phyloP scores from a whole-genome alignment of 257 asterid species.

The Solanum gandarillasii region DNA sequence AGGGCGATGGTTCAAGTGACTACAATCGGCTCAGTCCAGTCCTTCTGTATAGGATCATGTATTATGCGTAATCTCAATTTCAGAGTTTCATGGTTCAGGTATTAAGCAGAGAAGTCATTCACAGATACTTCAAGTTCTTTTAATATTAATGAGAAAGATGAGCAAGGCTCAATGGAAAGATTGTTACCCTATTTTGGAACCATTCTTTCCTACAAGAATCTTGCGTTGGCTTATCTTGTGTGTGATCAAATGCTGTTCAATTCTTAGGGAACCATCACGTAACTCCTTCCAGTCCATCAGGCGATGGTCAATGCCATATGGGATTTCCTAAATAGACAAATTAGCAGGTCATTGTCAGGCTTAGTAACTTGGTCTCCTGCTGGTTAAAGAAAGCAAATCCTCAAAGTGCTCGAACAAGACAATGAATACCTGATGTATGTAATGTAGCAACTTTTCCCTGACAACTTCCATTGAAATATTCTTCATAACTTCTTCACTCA shows the following conservation, averaged over 20 bases:
- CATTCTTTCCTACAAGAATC: conserved; percentile 82
- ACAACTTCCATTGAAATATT: conserved; percentile 83
- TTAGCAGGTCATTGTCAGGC: not conserved
- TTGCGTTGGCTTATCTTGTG: conserved; percentile 86
- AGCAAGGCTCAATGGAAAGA: not conserved
- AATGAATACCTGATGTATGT: conserved; percentile 77
- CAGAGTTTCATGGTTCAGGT: not conserved
- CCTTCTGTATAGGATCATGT: not conserved
- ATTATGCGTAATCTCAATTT: not conserved
- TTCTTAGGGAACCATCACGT: conserved; percentile 79
- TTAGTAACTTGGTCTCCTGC: not conserved
- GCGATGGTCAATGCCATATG: conserved; percentile 80
- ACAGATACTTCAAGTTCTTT: not conserved
- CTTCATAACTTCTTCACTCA: conserved; percentile 93
- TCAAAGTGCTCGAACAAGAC: not conserved
- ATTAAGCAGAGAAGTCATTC: not conserved
- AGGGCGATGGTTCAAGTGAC: not conserved
- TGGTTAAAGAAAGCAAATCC: not conserved
- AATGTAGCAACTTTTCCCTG: conserved; percentile 67
- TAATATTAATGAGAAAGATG: not conserved
- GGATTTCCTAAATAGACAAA: conserved; percentile 57
- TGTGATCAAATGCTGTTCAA: conserved; percentile 94
- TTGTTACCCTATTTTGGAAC: conserved; percentile 71
- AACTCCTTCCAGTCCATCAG: conserved; percentile 91
- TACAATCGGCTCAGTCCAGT: not conserved